Conservation (phyloP, 2,329 filamentous ascomycete species). For the Neonectria ditissima region DNA sequence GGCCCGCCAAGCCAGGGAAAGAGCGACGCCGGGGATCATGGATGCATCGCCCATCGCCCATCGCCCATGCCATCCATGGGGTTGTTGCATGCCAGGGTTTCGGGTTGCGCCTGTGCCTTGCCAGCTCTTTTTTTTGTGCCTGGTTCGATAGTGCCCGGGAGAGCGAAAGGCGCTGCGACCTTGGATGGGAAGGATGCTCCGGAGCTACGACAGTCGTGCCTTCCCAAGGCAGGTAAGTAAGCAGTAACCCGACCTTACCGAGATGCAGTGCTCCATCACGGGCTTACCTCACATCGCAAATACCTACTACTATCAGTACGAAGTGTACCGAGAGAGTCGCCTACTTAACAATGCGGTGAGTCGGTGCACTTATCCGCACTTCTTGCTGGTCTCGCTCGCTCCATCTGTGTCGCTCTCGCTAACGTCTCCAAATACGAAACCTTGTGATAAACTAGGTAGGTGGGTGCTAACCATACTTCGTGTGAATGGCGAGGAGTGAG, state of each 20-base stretch:
- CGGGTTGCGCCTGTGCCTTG: conserved; percentile 13
- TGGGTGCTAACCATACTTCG: background rate
- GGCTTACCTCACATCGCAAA: background rate
- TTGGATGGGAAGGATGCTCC: conserved; percentile 19
- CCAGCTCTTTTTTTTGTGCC: background rate
- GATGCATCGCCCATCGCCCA: background rate
- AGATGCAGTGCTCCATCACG: conserved; percentile 2
- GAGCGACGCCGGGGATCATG: conserved; percentile 10
- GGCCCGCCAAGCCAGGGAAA: conserved; percentile 3
- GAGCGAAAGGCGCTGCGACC: conserved; percentile 8
- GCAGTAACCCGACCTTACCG: background rate
- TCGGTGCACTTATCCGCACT: too few relatives aligned
- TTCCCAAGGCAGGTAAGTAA: conserved; percentile 1
- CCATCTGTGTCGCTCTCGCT: background rate
- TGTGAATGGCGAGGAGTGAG: background rate
- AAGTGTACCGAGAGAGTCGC: too few relatives aligned
- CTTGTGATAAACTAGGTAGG: conserved; percentile 2
- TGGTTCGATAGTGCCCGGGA: background rate
- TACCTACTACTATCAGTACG: too few relatives aligned
- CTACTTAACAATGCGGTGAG: too few relatives aligned
- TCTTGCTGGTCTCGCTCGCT: too few relatives aligned
- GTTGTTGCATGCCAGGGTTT: conserved; percentile 11
- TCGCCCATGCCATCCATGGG: conserved; percentile 3
- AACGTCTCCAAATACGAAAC: conserved; percentile 1
- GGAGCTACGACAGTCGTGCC: conserved; percentile 6